Percentiles rank a stretch among this genome's conserved stretches.
phyloP scores from a whole-genome alignment of 2,329 filamentous ascomycete species.

The Colletotrichum kahawae region DNA sequence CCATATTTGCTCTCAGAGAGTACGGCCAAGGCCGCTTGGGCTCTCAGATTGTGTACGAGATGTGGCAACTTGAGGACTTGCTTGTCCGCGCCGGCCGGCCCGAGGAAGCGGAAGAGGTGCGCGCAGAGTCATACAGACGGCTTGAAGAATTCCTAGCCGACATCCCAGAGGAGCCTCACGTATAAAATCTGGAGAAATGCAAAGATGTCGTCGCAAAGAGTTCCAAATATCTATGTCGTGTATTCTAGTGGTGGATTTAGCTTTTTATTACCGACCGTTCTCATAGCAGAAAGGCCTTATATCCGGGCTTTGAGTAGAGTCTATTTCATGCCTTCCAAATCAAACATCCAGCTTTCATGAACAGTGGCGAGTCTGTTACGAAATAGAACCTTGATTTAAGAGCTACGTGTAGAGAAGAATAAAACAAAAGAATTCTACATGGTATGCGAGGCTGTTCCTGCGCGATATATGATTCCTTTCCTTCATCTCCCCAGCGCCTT shows the following conservation, averaged over 20 bases:
- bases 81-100: neutral
- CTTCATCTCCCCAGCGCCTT: too few relatives aligned
- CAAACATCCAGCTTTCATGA: accelerated
- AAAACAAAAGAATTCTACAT: too few relatives aligned
- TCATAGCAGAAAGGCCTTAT: too few relatives aligned
- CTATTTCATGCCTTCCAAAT: too few relatives aligned
- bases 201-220: neutral
- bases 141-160: neutral
- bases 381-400: too few relatives aligned
- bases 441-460: too few relatives aligned
- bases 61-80: conserved; percentile 21
- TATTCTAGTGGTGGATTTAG: neutral
- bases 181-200: neutral
- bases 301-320: too few relatives aligned
- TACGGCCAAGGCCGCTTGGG: conserved; percentile 17
- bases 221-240: neutral
- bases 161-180: neutral
- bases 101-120: neutral
- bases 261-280: neutral
- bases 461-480: too few relatives aligned
- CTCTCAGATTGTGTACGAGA: conserved; percentile 19
- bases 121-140: neutral
- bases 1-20: conserved; percentile 15
- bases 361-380: too few relatives aligned
- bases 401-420: too few relatives aligned